Percentiles rank a stretch among this genome's conserved stretches.
phyloP scores from a whole-genome alignment of 371 early-diverging fungal genomes.

The Basidiobolus meristosporus region DNA sequence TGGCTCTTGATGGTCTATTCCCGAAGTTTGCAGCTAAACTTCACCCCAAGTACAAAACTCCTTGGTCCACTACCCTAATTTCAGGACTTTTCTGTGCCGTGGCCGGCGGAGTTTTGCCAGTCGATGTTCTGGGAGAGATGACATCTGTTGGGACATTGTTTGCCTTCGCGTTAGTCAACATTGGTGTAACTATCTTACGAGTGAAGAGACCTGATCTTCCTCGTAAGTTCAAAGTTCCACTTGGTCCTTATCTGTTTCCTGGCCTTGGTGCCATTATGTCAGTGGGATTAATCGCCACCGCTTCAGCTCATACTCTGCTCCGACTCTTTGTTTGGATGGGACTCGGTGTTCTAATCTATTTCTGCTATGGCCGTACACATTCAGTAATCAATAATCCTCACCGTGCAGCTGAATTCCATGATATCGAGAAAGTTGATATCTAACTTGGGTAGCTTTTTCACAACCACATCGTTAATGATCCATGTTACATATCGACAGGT shows the following conservation, averaged over 20 bases:
- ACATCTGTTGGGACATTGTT: conserved; percentile 72
- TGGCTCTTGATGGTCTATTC: conserved; percentile 29
- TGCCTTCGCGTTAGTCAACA: conserved; percentile 59
- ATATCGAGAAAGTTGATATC: no score
- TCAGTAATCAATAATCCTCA: conserved; percentile 4
- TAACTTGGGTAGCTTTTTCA: no score
- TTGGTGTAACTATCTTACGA: no score
- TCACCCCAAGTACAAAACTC: no score
- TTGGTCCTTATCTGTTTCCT: conserved; percentile 41
- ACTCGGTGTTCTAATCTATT: conserved; percentile 51
- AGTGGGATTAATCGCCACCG: conserved; percentile 34
- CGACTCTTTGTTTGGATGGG: conserved; percentile 28
- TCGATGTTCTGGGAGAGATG: conserved; percentile 66
- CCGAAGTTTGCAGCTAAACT: conserved; percentile 19
- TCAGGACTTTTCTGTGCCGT: conserved; percentile 47
- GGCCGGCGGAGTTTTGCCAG: conserved; percentile 54
- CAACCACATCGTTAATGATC: no score
- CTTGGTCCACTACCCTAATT: conserved; percentile 40
- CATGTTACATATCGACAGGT: no score
- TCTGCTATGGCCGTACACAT: conserved; percentile 18
- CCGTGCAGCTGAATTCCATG: no score
- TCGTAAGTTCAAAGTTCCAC: conserved; percentile 63
- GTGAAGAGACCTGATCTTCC: conserved; percentile 46
- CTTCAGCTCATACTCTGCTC: conserved; percentile 32
- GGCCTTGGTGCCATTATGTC: conserved; percentile 31